Conservation (phyloP, 371 early-diverging fungal genomes). For the Lichtheimia corymbifera region DNA sequence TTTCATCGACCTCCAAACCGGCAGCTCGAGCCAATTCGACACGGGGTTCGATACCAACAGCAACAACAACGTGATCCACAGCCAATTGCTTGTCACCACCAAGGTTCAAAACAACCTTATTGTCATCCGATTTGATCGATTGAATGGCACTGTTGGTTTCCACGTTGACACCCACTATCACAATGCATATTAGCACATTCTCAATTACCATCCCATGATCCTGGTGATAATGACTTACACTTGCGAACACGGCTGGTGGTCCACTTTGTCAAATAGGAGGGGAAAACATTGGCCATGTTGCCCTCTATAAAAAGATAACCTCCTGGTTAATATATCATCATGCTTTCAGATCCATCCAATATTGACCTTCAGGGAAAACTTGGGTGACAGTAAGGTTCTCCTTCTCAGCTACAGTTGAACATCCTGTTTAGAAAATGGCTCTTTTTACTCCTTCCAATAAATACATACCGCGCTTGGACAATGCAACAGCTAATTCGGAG, state of each 20-base stretch:
- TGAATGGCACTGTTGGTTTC: constrained; percentile 50
- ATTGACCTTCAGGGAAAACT: constrained; percentile 66
- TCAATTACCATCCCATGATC: not conserved
- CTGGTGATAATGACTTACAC: constrained; percentile 25
- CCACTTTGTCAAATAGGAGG: constrained; percentile 72
- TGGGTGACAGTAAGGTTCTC: constrained; percentile 65
- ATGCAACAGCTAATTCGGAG: constrained; percentile 69
- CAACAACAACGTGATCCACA: constrained; percentile 73
- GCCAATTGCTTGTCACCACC: constrained; percentile 43
- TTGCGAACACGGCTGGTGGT: constrained; percentile 62
- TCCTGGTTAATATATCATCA: not conserved
- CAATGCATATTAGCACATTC: not conserved
- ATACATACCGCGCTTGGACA: constrained; percentile 56
- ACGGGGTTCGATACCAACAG: constrained; percentile 75
- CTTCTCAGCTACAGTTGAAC: constrained; percentile 34
- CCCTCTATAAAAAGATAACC: constrained; percentile 34
- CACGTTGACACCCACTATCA: constrained; percentile 64
- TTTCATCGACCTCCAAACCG: constrained; percentile 72
- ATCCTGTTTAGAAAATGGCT: not conserved
- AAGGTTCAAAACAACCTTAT: constrained; percentile 54
- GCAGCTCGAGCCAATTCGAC: constrained; percentile 66
- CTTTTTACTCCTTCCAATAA: not conserved
- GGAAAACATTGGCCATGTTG: constrained; percentile 76
- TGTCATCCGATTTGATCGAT: constrained; percentile 39
- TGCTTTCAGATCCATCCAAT: not conserved